Evolutionary conservation across 176 grass and related monocot species (phyloP).

Genomic region (Bolboschoenus planiculmis): DNA sequence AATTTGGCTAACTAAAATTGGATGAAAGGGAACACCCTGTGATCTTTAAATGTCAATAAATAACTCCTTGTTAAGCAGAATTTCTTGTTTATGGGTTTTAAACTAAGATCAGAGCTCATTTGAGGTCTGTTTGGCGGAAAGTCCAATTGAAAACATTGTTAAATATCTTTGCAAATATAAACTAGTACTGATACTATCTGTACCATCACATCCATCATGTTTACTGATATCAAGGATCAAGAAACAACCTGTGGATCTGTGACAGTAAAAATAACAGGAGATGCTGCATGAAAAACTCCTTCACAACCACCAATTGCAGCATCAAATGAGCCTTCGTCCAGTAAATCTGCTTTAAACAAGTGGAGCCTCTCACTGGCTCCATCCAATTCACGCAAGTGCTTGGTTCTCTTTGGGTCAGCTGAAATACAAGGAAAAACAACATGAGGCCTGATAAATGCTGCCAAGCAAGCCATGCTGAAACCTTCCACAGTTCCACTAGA

Average conservation of each 20-base stretch:
- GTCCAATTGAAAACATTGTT: neutral
- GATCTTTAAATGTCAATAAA: neutral
- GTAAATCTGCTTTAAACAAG: conserved; percentile 55
- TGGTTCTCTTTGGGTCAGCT: conserved; percentile 46
- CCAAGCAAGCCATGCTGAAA: neutral
- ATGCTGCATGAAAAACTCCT: conserved; percentile 56
- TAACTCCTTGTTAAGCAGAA: no score
- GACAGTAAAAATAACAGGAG: conserved; percentile 24
- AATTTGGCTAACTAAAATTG: neutral
- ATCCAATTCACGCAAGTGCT: conserved; percentile 37
- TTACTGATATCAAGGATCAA: neutral
- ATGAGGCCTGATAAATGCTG: neutral
- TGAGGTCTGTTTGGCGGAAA: neutral
- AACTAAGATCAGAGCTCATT: neutral
- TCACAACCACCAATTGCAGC: conserved; percentile 38
- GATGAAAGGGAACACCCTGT: neutral
- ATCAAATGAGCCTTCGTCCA: conserved; percentile 34
- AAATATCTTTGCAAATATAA: neutral
- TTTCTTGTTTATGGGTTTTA: neutral
- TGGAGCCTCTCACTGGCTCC: conserved; percentile 44
- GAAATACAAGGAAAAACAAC: neutral
- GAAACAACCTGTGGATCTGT: conserved; percentile 20
- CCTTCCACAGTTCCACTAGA: neutral
- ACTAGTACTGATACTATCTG: neutral
- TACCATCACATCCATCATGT: neutral